A percentile compares a stretch with the other conserved stretches of the same genome.
phyloP scores from a whole-genome alignment of 192 early-diverging fungal genomes.

The Umbelopsis sp. region DNA sequence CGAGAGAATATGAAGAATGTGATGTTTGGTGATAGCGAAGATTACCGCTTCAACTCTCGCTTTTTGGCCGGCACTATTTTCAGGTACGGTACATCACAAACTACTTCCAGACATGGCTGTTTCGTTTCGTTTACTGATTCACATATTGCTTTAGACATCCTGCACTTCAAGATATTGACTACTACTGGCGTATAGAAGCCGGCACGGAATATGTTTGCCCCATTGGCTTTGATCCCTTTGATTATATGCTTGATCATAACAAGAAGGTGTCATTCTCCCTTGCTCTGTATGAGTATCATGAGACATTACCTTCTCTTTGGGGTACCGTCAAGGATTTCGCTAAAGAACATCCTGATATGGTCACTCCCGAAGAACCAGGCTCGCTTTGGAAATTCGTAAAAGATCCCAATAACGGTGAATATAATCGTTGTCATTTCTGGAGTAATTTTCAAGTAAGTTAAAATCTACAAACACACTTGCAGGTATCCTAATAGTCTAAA shows the following conservation, averaged over 20 bases:
- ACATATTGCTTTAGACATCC: conserved; percentile 58
- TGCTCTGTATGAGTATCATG: conserved; percentile 50
- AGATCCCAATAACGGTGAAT: conserved; percentile 37
- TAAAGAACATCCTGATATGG: conserved; percentile 12
- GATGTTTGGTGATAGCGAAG: conserved; percentile 33
- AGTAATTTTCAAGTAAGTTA: conserved; percentile 68
- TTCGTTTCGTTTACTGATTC: conserved; percentile 26
- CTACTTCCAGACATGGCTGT: not conserved
- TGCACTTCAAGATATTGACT: conserved; percentile 51
- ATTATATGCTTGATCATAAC: conserved; percentile 55
- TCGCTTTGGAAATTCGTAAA: conserved; percentile 47
- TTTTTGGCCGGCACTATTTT: conserved; percentile 37
- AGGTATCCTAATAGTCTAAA: not conserved
- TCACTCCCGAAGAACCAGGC: not conserved
- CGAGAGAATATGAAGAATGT: conserved; percentile 29
- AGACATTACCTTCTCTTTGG: conserved; percentile 55
- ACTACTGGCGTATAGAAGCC: conserved; percentile 62
- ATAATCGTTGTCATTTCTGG: conserved; percentile 77
- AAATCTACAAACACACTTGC: conserved; percentile 1
- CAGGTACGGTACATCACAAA: conserved; percentile 46
- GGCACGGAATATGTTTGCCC: conserved; percentile 55
- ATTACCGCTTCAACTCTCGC: conserved; percentile 52
- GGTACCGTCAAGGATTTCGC: conserved; percentile 44
- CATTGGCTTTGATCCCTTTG: conserved; percentile 57
- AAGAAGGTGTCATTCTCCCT: conserved; percentile 55